A percentile compares a stretch with the other conserved stretches of the same genome.
Evolutionary conservation across 169 alveolate genomes (phyloP).

Genomic region (Babesia bigemina): DNA sequence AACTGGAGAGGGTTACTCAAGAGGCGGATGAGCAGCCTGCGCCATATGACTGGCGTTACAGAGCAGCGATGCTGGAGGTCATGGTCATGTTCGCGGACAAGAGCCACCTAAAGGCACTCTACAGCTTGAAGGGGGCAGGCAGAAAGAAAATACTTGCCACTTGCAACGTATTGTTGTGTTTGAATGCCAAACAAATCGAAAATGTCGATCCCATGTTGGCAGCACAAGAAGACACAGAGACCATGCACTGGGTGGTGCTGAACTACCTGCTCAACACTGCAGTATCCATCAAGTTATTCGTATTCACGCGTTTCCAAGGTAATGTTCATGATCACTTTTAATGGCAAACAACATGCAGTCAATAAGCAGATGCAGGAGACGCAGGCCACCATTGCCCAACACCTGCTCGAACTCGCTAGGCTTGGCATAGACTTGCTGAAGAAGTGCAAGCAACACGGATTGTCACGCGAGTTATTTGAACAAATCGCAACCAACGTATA

Average conservation of each 20-base stretch:
- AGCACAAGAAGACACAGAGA: background rate
- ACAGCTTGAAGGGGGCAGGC: slow-evolving; percentile 11
- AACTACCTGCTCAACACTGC: slow-evolving; percentile 32
- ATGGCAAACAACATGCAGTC: slow-evolving; percentile 6
- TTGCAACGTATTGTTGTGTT: background rate
- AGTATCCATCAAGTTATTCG: slow-evolving; percentile 20
- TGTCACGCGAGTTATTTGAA: background rate
- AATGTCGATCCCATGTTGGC: background rate
- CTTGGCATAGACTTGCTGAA: slow-evolving; percentile 11
- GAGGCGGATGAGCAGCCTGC: slow-evolving; percentile 8
- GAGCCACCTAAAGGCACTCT: slow-evolving; percentile 19
- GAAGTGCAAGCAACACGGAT: background rate
- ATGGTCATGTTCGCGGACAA: slow-evolving; percentile 17
- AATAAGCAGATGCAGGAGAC: slow-evolving; percentile 8
- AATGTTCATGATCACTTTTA: background rate
- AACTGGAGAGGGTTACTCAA: slow-evolving; percentile 3
- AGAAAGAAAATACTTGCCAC: slow-evolving; percentile 5
- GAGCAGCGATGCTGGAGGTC: slow-evolving; percentile 24
- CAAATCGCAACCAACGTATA: slow-evolving; percentile 34
- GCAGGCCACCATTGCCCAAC: slow-evolving; percentile 11
- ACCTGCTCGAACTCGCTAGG: slow-evolving; percentile 17
- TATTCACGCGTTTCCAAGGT: slow-evolving; percentile 27
- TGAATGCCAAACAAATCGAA: slow-evolving; percentile 1
- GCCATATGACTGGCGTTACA: slow-evolving; percentile 10
- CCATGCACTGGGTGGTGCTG: slow-evolving; percentile 21